A percentile compares a stretch with the other conserved stretches of the same genome.
These are phyloP conservation scores for Fusarium drepaniforme DNA, from an alignment of 2,329 filamentous ascomycete species.

Conservation along the genomic window DNA sequence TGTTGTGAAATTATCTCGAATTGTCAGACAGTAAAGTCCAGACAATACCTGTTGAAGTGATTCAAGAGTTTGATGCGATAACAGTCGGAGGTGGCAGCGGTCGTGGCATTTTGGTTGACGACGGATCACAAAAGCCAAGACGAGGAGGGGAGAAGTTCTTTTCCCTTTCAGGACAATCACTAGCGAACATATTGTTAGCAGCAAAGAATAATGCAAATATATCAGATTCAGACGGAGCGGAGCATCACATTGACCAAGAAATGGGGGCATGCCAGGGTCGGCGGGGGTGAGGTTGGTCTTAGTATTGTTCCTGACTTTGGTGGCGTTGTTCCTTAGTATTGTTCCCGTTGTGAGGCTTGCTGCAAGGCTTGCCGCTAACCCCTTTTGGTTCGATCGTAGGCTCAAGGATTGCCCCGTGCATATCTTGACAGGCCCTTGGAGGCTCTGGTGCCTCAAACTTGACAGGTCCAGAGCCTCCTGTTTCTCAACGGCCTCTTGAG, in stretches of 20 bases:
- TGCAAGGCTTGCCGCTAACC: constrained; percentile 11
- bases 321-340: constrained; percentile 50
- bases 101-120: constrained; percentile 30
- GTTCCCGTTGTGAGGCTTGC: constrained; percentile 39
- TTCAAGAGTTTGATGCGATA: constrained; percentile 13
- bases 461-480: constrained; percentile 31
- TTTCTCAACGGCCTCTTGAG: constrained; percentile 16
- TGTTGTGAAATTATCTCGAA: background rate
- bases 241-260: constrained; percentile 30
- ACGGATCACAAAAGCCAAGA: constrained; percentile 30
- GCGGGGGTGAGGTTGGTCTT: constrained; percentile 38
- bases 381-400: constrained; percentile 13
- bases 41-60: constrained; percentile 4
- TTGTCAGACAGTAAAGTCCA: background rate
- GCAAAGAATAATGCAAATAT: constrained; percentile 34
- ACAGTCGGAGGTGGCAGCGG: constrained; percentile 1
- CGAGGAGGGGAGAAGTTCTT: constrained; percentile 1
- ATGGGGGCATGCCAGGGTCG: constrained; percentile 15
- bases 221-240: constrained; percentile 24
- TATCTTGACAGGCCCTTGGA: constrained; percentile 28
- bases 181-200: constrained; percentile 39
- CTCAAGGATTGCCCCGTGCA: constrained; percentile 28
- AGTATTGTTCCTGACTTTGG: constrained; percentile 50
- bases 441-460: constrained; percentile 3
- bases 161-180: constrained; percentile 25